These are phyloP conservation scores for Yarrowia sp. DNA, from an alignment of 805 yeast species.

Conservation along the genomic window DNA sequence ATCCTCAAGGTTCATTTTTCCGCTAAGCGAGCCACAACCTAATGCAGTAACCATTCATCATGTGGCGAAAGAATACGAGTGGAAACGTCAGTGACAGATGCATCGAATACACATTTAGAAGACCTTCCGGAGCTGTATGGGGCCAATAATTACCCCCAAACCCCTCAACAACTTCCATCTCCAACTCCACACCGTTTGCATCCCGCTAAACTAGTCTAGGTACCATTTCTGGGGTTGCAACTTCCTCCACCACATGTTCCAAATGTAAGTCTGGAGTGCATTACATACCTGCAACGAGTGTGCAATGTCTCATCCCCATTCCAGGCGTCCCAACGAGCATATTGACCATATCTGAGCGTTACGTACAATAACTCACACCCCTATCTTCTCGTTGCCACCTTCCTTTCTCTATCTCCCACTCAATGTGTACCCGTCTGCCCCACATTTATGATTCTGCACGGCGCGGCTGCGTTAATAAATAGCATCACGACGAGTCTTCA, in stretches of 20 bases:
- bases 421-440: not conserved
- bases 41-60: not conserved
- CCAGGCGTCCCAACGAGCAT: too few relatives aligned
- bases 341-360: not conserved
- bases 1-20: constrained; percentile 8
- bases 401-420: not conserved
- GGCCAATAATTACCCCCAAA: too few relatives aligned
- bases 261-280: not conserved
- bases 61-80: not conserved
- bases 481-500: not conserved
- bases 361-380: too few relatives aligned
- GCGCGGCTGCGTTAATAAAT: constrained; percentile 1
- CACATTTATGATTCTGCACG: constrained; percentile 5
- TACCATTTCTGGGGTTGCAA: not conserved
- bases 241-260: not conserved
- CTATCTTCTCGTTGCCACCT: too few relatives aligned
- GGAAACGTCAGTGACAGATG: too few relatives aligned
- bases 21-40: constrained; percentile 1
- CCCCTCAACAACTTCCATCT: too few relatives aligned
- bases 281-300: too few relatives aligned
- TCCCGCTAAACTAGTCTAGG: not conserved
- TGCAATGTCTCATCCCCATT: too few relatives aligned
- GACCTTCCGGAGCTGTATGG: too few relatives aligned
- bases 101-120: too few relatives aligned
- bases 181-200: too few relatives aligned